phyloP scores from a whole-genome alignment of 306 rosid species.

The Gillenia trifoliata region DNA sequence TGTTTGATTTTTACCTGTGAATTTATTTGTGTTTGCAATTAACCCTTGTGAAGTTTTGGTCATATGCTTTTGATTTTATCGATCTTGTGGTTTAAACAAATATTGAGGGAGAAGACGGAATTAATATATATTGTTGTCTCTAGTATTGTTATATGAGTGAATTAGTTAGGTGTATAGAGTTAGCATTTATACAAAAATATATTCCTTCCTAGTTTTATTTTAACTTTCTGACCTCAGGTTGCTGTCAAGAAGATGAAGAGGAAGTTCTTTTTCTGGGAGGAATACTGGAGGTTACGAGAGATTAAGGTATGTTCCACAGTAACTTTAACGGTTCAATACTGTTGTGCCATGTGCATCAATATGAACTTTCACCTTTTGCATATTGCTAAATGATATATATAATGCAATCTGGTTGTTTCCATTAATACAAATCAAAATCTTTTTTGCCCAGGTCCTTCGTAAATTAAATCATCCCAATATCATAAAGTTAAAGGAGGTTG shows the following conservation, averaged over 20 bases:
- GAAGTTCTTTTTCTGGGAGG: constrained; percentile 87
- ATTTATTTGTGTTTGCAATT: not conserved
- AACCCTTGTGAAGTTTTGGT: not conserved
- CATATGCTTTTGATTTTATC: not conserved
- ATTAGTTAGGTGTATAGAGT: not conserved
- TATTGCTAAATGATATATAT: not conserved
- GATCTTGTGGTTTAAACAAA: not conserved
- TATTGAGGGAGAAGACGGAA: not conserved
- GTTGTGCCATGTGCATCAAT: constrained; percentile 10
- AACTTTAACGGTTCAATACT: constrained; percentile 2
- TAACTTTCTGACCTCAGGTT: constrained; percentile 39
- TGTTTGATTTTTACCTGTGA: not conserved
- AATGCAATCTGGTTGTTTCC: constrained; percentile 2
- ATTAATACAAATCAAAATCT: constrained; percentile 18
- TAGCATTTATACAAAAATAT: not conserved
- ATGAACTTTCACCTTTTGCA: constrained; percentile 12
- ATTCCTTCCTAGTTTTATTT: not conserved
- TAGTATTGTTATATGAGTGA: not conserved
- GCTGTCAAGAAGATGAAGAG: constrained; percentile 88
- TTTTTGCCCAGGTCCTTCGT: constrained; percentile 57
- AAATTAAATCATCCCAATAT: constrained; percentile 75
- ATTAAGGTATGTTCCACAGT: constrained; percentile 50
- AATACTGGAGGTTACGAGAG: constrained; percentile 70
- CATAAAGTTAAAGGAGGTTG: constrained; percentile 75
- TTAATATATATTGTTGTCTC: not conserved